Base-by-base conservation (phyloP, 306 rosid species). In the Quercus suber region DNA sequence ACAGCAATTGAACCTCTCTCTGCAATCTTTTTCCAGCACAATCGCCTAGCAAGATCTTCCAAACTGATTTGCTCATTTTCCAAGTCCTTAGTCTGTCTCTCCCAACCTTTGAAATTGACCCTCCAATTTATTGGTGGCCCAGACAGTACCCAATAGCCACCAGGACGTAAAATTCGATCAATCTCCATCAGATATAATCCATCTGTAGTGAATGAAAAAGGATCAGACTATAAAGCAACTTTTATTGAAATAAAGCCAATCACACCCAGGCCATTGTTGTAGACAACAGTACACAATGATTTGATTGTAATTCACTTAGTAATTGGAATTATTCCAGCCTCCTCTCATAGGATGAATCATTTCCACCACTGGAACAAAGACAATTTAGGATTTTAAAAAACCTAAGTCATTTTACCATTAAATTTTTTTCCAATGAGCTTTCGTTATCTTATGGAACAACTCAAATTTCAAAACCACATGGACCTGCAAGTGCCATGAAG, bases 101-200 rank as follows among this genome's bases (percentile, higher is more conserved):
- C 4, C 90, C 90, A 87, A 23, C 82, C 88, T 69, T 70, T 72
- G 52, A 81, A 79, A 76, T 76, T 87, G 31, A 78, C 80, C 85
- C 76, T 89, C 93, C 93, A 89, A 81, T 78, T 89, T 64, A 89
- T 87, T 1, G 93, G 93, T 30, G 93, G 93, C 9, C 93, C 93
- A 74, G 93, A 89, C 69, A 89, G 70, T 17, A 85, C 85, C 93
- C 93, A 89, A 72, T 85, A 89, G 58, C 93, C 93, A 59, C 93
- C 93, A 4, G 89, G 93, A 52, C 84, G 78, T 78, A 89, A 51
- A 77, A 89, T 21, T 31, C 90, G 83, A 65, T 89, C 90, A 72
- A 89, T 79, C 79, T 89, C 93, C 75, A 79, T 79, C 30, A 89
- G 78, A 67, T 89, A 87, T 11, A 83, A 65, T 25, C 90, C 93